These are phyloP conservation scores for Pythium apleroticum DNA, from an alignment of 352 stramenopile species.

Conservation along the genomic window DNA sequence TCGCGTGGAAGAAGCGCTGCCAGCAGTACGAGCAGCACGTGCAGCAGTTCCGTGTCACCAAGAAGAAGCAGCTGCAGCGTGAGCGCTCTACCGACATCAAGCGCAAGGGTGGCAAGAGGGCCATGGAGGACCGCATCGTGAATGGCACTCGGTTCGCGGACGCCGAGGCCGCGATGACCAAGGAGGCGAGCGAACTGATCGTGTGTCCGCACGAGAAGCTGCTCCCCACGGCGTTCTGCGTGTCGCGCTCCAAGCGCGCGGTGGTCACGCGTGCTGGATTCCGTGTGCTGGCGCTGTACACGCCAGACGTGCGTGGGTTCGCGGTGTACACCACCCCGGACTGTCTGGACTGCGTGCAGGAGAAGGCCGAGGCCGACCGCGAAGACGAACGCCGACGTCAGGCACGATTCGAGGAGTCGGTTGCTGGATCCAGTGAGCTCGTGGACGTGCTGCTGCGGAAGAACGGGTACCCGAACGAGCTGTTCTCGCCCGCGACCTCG, in stretches of 20 bases:
- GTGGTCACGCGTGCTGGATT: constrained; percentile 51
- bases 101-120: constrained; percentile 31
- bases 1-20: constrained; percentile 72
- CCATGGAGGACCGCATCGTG: neutral
- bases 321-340: constrained; percentile 43
- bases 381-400: constrained; percentile 53
- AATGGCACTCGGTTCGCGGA: constrained; percentile 22
- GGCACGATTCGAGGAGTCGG: constrained; percentile 63
- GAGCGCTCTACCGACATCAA: constrained; percentile 24
- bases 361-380: constrained; percentile 54
- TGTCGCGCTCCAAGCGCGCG: constrained; percentile 56
- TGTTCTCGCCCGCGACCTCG: constrained; percentile 66
- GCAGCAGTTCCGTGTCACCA: constrained; percentile 65
- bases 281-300: constrained; percentile 51
- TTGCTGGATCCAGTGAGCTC: constrained; percentile 61
- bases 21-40: constrained; percentile 74
- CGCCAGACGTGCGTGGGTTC: constrained; percentile 61
- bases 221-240: constrained; percentile 54
- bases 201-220: constrained; percentile 65
- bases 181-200: constrained; percentile 53
- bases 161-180: constrained; percentile 26
- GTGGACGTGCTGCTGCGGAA: constrained; percentile 78
- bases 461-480: constrained; percentile 68
- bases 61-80: constrained; percentile 64
- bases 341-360: constrained; percentile 54